phyloP scores from a whole-genome alignment of 148 eudicot genomes.

The Fagopyrum esculentum region DNA sequence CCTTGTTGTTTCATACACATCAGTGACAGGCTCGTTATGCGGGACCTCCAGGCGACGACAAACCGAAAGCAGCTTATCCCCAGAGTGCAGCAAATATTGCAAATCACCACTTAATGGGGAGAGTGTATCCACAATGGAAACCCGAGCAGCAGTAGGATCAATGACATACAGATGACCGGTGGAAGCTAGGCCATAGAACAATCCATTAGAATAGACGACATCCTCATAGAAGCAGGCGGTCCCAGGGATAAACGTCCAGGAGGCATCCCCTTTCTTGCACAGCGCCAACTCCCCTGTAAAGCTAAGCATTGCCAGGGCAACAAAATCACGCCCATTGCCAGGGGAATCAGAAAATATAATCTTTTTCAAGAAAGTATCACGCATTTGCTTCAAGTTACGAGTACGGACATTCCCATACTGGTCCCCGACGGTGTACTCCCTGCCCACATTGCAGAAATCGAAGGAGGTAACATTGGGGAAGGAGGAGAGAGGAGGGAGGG shows the following conservation, averaged over 20 bases:
- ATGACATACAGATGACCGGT: slow-evolving; percentile 43
- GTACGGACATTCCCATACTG: slow-evolving; percentile 18
- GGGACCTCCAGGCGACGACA: slow-evolving; percentile 36
- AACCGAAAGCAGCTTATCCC: slow-evolving; percentile 34
- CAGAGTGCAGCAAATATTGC: slow-evolving; percentile 47
- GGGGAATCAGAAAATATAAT: slow-evolving; percentile 55
- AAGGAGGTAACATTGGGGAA: slow-evolving; percentile 57
- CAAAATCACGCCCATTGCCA: slow-evolving; percentile 15
- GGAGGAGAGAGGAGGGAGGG: slow-evolving; percentile 45
- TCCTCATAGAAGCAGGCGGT: slow-evolving; percentile 45
- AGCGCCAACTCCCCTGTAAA: slow-evolving; percentile 45
- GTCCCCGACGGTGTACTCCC: slow-evolving; percentile 41
- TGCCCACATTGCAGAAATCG: slow-evolving; percentile 35
- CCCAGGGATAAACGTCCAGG: slow-evolving; percentile 43
- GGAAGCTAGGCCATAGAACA: slow-evolving; percentile 52
- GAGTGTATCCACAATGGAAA: slow-evolving; percentile 18
- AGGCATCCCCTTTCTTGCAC: slow-evolving; percentile 35
- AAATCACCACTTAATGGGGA: slow-evolving; percentile 42
- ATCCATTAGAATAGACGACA: slow-evolving; percentile 40
- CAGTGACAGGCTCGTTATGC: slow-evolving; percentile 23
- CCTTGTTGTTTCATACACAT: slow-evolving; percentile 37
- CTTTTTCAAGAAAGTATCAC: slow-evolving; percentile 46
- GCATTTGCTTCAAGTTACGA: slow-evolving; percentile 42
- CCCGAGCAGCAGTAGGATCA: slow-evolving; percentile 18
- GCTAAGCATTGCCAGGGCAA: slow-evolving; percentile 41